Conservation (phyloP, 2,329 filamentous ascomycete species). For the Penicillium sp. region DNA sequence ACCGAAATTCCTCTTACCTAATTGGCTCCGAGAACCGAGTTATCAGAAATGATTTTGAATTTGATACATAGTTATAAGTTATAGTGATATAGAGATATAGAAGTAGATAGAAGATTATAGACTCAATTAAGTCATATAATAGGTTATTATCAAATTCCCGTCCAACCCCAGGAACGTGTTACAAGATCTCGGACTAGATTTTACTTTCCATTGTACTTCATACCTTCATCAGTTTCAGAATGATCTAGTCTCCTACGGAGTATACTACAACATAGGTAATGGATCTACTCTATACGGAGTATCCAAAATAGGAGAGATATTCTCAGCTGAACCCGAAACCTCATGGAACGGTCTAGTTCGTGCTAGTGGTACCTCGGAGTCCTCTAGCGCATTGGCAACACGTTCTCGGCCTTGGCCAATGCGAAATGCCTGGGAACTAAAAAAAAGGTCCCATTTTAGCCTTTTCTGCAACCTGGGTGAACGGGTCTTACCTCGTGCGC, state of each 20-base stretch:
- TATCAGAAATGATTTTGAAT: background rate
- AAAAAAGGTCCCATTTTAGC: background rate
- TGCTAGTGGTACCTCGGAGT: conserved; percentile 10
- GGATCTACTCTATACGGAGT: background rate
- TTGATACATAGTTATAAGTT: no score
- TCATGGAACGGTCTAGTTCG: conserved; percentile 28
- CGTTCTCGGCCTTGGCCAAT: conserved; percentile 16
- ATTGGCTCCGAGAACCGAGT: conserved; percentile 14
- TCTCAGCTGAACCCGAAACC: background rate
- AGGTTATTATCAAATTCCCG: no score
- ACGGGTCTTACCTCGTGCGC: background rate
- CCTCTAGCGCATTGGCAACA: background rate
- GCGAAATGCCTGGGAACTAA: background rate
- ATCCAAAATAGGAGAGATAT: background rate
- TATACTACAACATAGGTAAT: background rate
- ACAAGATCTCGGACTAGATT: background rate
- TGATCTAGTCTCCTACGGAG: background rate
- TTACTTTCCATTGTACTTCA: background rate
- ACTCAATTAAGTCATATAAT: background rate
- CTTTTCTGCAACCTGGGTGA: background rate
- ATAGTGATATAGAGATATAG: no score
- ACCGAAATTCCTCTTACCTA: conserved; percentile 19
- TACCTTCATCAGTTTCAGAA: background rate
- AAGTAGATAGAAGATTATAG: background rate
- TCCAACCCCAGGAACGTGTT: background rate